Evolutionary conservation across 495 filamentous ascomycete genomes (phyloP).

Genomic region (Penicillium salamii): DNA sequence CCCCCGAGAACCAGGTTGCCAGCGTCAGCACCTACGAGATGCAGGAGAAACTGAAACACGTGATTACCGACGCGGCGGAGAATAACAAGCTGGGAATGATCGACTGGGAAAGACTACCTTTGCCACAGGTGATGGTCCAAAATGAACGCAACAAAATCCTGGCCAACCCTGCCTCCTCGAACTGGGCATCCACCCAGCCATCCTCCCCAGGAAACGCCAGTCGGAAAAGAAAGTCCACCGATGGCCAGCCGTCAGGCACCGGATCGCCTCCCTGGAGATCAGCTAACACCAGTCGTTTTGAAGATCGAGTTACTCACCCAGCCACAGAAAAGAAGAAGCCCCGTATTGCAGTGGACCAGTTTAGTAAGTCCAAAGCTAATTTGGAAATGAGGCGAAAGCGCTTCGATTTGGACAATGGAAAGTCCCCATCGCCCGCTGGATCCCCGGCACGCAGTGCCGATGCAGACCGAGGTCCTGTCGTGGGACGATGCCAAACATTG

Average conservation of each 20-base stretch:
- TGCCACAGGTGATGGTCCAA: conserved; percentile 85
- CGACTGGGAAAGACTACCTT: conserved; percentile 77
- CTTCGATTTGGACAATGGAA: conserved; percentile 61
- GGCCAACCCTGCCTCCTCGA: conserved; percentile 36
- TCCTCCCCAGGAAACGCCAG: conserved; percentile 31
- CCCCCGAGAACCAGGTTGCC: conserved; percentile 62
- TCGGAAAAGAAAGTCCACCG: conserved; percentile 81
- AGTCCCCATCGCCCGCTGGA: conserved; percentile 48
- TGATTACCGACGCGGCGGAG: conserved; percentile 79
- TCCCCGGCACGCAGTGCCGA: conserved; percentile 55
- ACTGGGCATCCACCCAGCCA: conserved; percentile 32
- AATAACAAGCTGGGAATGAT: conserved; percentile 61
- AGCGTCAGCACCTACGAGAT: conserved; percentile 66
- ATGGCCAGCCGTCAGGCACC: conserved; percentile 47
- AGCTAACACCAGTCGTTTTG: conserved; percentile 64
- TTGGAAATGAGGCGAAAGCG: conserved; percentile 86
- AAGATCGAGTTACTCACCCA: conserved; percentile 71
- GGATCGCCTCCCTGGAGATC: conserved; percentile 68
- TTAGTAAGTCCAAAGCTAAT: conserved; percentile 87
- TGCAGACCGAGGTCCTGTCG: conserved; percentile 69
- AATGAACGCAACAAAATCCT: conserved; percentile 59
- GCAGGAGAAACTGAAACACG: conserved; percentile 77
- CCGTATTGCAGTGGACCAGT: conserved; percentile 44
- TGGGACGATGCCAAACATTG: conserved; percentile 78
- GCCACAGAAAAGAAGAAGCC: conserved; percentile 63